phyloP scores from a whole-genome alignment of 352 stramenopile species.

The Globisporangium emineosum region DNA sequence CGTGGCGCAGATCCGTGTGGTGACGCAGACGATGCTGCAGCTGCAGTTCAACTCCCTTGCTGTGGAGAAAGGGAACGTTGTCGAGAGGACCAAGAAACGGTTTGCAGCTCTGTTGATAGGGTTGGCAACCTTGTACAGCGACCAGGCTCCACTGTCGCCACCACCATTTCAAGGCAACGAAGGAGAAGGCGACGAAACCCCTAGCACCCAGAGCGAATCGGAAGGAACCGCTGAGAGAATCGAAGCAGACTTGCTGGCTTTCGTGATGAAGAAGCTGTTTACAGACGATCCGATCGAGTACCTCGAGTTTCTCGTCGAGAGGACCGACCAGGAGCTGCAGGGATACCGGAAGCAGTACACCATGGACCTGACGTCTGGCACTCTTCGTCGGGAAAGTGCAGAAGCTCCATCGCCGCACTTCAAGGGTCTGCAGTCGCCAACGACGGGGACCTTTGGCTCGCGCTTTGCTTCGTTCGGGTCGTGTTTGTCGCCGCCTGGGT shows the following conservation, averaged over 20 bases:
- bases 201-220: constrained; percentile 6
- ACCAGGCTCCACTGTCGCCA: background rate
- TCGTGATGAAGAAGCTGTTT: constrained; percentile 43
- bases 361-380: constrained; percentile 25
- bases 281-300: constrained; percentile 41
- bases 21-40: constrained; percentile 40
- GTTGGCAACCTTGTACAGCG: constrained; percentile 16
- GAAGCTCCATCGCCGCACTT: constrained; percentile 27
- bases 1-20: constrained; percentile 29
- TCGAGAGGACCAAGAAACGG: constrained; percentile 36
- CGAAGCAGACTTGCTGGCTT: constrained; percentile 27
- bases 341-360: constrained; percentile 39
- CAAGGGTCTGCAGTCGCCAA: constrained; percentile 21
- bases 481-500: background rate
- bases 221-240: background rate
- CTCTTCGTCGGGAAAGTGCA: constrained; percentile 20
- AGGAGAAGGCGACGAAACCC: background rate
- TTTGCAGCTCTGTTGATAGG: constrained; percentile 23
- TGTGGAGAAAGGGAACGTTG: constrained; percentile 32
- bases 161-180: background rate
- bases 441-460: constrained; percentile 17
- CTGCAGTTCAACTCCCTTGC: constrained; percentile 35
- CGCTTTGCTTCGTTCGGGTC: constrained; percentile 43
- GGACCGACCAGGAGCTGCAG: constrained; percentile 36
- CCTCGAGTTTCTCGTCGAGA: constrained; percentile 36